Evolutionary conservation across 768 basidiomycete genomes (phyloP), one percentile per base, ranked within the genome.

Genomic region (Russula earlei): DNA sequence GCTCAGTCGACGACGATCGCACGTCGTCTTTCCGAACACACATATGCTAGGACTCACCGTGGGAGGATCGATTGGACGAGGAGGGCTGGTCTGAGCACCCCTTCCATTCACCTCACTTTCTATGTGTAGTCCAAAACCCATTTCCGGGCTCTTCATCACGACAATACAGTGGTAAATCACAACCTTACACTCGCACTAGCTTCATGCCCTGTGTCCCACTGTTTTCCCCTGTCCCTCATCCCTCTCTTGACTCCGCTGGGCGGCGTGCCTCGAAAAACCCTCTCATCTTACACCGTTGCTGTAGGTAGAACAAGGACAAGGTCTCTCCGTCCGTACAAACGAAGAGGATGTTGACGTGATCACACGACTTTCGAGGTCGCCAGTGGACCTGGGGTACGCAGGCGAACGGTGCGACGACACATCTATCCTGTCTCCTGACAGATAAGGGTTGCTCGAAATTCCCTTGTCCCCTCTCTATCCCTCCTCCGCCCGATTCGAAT

Each of bases 261-360:
- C n/a, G n/a, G n/a, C n/a, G n/a, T n/a, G n/a, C n/a, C n/a, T n/a
- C n/a, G n/a, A n/a, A n/a, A n/a, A n/a, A n/a, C n/a, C n/a, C n/a
- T n/a, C n/a, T n/a, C n/a, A n/a, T n/a, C n/a, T n/a, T n/a, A n/a
- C n/a, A n/a, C n/a, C 20, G 22, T 36, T 34, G 29, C 5, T 27
- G 8, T 58, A 84, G 83, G 8, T 58, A 84, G 83, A 83, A 19
- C 81, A 82, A 1, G 80, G 77, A 66, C n/a, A n/a, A n/a, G n/a
- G n/a, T n/a, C n/a, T n/a, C 75, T 63, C 66, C 0, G 60, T 80
- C 9, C 69, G 75, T 54, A 65, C 74, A 1, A 72, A 75, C 49
- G 65, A 66, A 43, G 48, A 24, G 15, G 48, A 4, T 22, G 77
- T 82, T 8, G 79, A 85, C 59, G 77, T 79, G 1, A 70, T 80